Percentiles rank a stretch among this genome's conserved stretches.
Conservation (phyloP, 192 early-diverging fungal genomes). For the Kappamyces sp. region DNA sequence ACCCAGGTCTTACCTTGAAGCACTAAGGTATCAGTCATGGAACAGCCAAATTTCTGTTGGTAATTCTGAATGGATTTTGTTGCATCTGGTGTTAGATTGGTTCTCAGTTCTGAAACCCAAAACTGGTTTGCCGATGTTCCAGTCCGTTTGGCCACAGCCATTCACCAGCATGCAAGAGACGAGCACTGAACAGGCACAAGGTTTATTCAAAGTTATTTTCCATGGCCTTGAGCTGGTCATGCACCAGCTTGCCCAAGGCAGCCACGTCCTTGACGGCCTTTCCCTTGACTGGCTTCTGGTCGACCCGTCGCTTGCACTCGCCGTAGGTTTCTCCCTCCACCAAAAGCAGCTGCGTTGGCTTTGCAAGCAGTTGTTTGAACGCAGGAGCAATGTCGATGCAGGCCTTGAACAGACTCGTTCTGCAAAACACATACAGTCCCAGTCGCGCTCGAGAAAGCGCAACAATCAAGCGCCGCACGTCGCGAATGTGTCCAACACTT, state of each 20-base stretch:
- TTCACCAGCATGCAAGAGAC: background rate
- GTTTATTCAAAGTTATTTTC: background rate
- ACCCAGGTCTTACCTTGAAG: too few species aligned
- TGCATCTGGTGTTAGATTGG: too few species aligned
- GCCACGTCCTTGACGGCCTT: conserved; percentile 5
- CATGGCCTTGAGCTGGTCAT: background rate
- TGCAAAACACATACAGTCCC: conserved; percentile 90
- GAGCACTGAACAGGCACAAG: background rate
- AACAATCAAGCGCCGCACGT: conserved; percentile 86
- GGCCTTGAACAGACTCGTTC: conserved; percentile 63
- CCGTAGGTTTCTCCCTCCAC: conserved; percentile 19
- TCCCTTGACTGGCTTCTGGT: conserved; percentile 33
- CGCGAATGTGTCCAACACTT: conserved; percentile 84
- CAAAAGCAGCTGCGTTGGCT: conserved; percentile 41
- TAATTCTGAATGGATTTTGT: too few species aligned
- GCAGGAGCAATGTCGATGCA: conserved; percentile 77
- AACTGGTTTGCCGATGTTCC: too few species aligned
- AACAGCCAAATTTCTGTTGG: too few species aligned
- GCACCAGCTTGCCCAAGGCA: conserved; percentile 8
- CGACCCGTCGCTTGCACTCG: conserved; percentile 50
- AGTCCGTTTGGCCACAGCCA: background rate
- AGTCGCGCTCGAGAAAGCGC: conserved; percentile 90
- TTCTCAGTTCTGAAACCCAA: too few species aligned
- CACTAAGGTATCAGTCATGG: too few species aligned
- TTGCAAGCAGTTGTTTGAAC: conserved; percentile 53